Evolutionary conservation across 106 monocot genomes (phyloP), one percentile per base, ranked within the genome.

Genomic region (Dendrobium officinale): DNA sequence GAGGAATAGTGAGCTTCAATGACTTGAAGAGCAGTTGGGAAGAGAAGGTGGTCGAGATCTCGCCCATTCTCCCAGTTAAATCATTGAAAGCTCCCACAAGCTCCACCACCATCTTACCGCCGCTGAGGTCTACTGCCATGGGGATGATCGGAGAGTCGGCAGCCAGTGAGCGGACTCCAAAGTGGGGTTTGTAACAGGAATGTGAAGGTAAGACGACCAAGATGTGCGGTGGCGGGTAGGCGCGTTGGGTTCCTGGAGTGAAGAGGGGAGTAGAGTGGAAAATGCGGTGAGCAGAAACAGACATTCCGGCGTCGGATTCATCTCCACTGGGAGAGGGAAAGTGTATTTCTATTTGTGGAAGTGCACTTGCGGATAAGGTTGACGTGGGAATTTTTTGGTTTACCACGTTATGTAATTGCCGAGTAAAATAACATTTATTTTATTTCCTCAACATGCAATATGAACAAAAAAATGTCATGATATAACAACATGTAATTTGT

Each of bases 31-130:
- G 84, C 15, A 96, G 80, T 20, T 75, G 85, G 22, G 96, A 93
- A 9, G 91, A 87, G 17, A 86, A 75, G 15, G 82, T 33, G 58
- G 93, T 84, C 72, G 89, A 87, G 42, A 90, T 78, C 72, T 78
- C 90, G 10, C 86, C 88, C 95, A 92, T 95, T 79, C 95, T 82
- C 78, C 86, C 89, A 17, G 89, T 95, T 13, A 95, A 84, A 45
- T 92, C 90, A 72, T 93, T 90, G 87, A 91, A 96, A 9, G 88
- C 91, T 3, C 90, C 91, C 26, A 96, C 90, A 11, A 96, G 72
- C 81, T 93, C 93, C 82, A 93, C 91, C 89, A 95, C 73, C 41
- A 42, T 24, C 41, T 73, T 73, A 18, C 73, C 73, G 8, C 73
- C 73, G 18, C 13, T 24, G 16, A 73, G 33, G 15, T 42, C 41